Evolutionary conservation across 306 rosid species (phyloP).

Genomic region (Citrullus amarus): DNA sequence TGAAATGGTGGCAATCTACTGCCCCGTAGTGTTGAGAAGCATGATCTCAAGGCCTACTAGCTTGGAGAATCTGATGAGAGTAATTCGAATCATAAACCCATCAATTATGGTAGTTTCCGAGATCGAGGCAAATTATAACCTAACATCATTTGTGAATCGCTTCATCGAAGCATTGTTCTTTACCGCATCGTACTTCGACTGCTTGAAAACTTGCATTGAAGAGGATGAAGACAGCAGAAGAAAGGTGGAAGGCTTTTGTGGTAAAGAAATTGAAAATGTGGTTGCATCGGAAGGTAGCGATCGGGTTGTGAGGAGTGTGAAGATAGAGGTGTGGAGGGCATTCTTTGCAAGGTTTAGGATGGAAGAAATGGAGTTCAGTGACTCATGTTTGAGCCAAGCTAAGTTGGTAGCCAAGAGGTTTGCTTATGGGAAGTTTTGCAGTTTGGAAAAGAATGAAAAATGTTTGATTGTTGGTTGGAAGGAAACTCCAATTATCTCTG

Average conservation of each 20-base stretch:
- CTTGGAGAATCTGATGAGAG: slow-evolving; percentile 61
- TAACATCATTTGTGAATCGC: slow-evolving; percentile 54
- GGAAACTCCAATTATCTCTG: slow-evolving; percentile 52
- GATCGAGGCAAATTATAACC: slow-evolving; percentile 44
- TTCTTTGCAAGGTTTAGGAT: slow-evolving; percentile 53
- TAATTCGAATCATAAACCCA: slow-evolving; percentile 38
- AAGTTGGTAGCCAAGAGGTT: slow-evolving; percentile 30
- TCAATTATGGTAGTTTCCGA: slow-evolving; percentile 47
- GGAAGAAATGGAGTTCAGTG: slow-evolving; percentile 46
- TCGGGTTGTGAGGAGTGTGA: slow-evolving; percentile 42
- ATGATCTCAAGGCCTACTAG: slow-evolving; percentile 36
- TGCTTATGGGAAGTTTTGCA: slow-evolving; percentile 30
- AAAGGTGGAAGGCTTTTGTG: slow-evolving; percentile 17
- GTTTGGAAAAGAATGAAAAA: slow-evolving; percentile 30
- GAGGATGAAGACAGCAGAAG: slow-evolving; percentile 19
- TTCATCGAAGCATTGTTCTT: slow-evolving; percentile 51
- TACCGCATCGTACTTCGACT: slow-evolving; percentile 42
- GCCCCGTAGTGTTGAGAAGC: slow-evolving; percentile 27
- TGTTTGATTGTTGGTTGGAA: slow-evolving; percentile 55
- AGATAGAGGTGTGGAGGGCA: slow-evolving; percentile 63
- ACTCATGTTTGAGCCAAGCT: slow-evolving; percentile 49
- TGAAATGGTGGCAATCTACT: slow-evolving; percentile 46
- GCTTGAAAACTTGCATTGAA: slow-evolving; percentile 33
- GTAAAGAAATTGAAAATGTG: slow-evolving; percentile 34
- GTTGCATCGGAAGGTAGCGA: slow-evolving; percentile 45